Evolutionary conservation across 768 basidiomycete species (phyloP), one percentile per base, ranked within the genome.

Genomic region (Candolleomyces efflorescens): DNA sequence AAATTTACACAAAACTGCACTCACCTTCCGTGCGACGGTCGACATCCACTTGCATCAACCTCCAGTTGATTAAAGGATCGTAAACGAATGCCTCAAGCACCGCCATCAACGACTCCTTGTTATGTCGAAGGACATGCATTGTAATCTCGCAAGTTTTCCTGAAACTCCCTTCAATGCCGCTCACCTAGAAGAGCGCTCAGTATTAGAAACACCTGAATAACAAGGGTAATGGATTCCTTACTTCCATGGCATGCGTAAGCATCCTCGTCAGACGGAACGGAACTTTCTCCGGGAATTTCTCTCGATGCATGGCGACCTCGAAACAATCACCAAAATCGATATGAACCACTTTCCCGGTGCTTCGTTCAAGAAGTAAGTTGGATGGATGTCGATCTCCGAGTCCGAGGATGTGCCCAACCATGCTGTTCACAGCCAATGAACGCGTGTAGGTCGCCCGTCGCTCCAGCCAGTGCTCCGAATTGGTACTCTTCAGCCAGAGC

Each of bases 231-330:
- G 15, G 43, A 5, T 7, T 12, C 66, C 81, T 63, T 63, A 92
- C 94, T 83, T 99, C 97, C 97, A 99, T 99, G 12, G 97, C 97
- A 69, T 97, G 92, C 11, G 94, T 96, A 53, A 99, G 82, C 97
- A 99, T 99, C 63, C 97, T 81, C 10, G 97, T 99, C 61, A 99
- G 79, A 39, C 97, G 85, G 87, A 99, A 99, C 0, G 97, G 97
- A 54, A 99, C 93, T 71, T 90, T 95, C 75, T 99, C 97, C 0
- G 97, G 97, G 79, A 95, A 98, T 74, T 99, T 99, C 72, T 97
- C 94, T 66, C 94, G 89, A 64, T 92, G 90, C 90, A 96, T 96
- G 18, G 95, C 94, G 44, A 97, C 89, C 73, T 98, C 95, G 72
- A 98, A 99, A 68, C 97, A 99, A 69, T 99, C 97, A 52, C 97